Evolutionary conservation across 2,329 filamentous ascomycete species (phyloP).

Genomic region (Fusarium stilboides): DNA sequence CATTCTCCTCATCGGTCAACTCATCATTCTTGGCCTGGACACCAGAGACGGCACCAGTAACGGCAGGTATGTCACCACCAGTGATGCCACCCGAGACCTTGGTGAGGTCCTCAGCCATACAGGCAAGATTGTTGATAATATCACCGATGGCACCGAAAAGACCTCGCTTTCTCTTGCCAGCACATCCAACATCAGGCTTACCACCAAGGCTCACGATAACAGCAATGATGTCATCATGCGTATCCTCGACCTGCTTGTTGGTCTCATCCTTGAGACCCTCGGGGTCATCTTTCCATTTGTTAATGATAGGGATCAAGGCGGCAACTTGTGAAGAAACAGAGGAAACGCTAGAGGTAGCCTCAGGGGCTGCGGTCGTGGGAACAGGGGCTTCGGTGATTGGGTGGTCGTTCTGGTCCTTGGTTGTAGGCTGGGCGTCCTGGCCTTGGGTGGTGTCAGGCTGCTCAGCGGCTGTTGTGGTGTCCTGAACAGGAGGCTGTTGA

Average conservation of each 20-base stretch:
- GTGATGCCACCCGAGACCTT: conserved; percentile 21
- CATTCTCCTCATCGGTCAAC: conserved; percentile 23
- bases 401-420: background rate
- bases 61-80: conserved; percentile 27
- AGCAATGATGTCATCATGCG: conserved; percentile 18
- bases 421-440: background rate
- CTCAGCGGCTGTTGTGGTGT: conserved; percentile 1
- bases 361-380: conserved; percentile 26
- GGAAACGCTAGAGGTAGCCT: conserved; percentile 31
- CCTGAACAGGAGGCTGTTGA: background rate
- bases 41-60: conserved; percentile 7
- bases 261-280: conserved; percentile 37
- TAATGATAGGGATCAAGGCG: conserved; percentile 34
- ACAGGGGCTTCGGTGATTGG: conserved; percentile 32
- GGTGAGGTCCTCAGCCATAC: conserved; percentile 31
- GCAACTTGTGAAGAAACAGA: conserved; percentile 35
- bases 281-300: conserved; percentile 31
- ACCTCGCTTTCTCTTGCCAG: conserved; percentile 28
- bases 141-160: conserved; percentile 30
- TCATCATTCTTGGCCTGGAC: conserved; percentile 28
- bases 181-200: conserved; percentile 23
- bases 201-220: conserved; percentile 33
- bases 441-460: conserved; percentile 11
- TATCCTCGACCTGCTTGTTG: conserved; percentile 29
- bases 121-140: conserved; percentile 34